Evolutionary conservation across 495 filamentous ascomycete species (phyloP), one percentile per base, ranked within the genome.

Genomic region (Penicillium steckii): DNA sequence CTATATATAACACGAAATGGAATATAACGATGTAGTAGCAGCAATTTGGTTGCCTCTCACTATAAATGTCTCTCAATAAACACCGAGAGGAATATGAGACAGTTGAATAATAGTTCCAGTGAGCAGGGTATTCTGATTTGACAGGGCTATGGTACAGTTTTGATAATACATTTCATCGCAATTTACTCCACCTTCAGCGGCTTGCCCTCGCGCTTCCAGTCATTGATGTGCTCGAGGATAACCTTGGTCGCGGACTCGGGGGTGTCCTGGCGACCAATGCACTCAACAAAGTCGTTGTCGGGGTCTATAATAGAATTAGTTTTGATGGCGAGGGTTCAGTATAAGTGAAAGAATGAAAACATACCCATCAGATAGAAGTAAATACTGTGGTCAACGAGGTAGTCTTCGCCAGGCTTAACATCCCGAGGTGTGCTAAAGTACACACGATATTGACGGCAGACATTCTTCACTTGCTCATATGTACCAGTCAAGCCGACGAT

Each of bases 331-430:
- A n/a, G n/a, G n/a, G n/a, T n/a, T 13, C 8, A 22, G 38, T 18
- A 46, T 8, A 3, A 32, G 38, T 17, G 2, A 10, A 21, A 12
- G 4, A 22, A 33, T 17, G 0, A 8, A 9, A n/a, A 13, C 81
- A 69, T 71, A 87, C 84, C 86, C 94, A 98, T 98, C 53, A 98
- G 72, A 68, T 98, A 98, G 65, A 98, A 98, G 77, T 98, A 98
- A 56, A 98, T 97, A 64, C 90, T 96, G 73, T 98, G 94, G 72
- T 97, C 94, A 32, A 98, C 94, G 55, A 98, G 70, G 72, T 98
- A 98, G 69, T 98, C 94, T 76, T 96, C 89, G 8, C 91, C 94
- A 2, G 90, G 85, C 76, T 93, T 85, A 42, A 96, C 89, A 52
- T 91, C 77, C 55, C 77, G 74, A 56, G 94, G 94, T 35, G 94